phyloP scores from a whole-genome alignment of 2,329 filamentous ascomycete species.

The Calonectria crousiana region DNA sequence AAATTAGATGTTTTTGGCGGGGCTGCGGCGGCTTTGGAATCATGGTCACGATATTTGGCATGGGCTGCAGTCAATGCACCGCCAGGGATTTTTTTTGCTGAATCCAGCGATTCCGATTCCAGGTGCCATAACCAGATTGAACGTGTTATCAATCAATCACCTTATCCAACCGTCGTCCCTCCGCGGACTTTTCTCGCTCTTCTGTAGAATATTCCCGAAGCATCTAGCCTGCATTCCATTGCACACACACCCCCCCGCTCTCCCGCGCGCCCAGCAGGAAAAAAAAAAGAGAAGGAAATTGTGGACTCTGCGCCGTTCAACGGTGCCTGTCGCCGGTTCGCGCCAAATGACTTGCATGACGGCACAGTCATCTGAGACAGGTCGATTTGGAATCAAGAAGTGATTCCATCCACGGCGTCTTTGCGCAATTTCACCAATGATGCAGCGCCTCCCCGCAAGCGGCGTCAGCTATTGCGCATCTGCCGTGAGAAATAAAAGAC shows the following conservation, averaged over 20 bases:
- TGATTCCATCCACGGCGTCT: background rate
- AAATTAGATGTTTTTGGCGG: background rate
- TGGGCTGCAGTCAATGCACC: background rate
- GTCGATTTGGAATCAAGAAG: conserved; percentile 9
- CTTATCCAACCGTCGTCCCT: background rate
- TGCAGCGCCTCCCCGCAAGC: background rate
- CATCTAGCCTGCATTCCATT: background rate
- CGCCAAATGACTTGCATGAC: conserved; percentile 11
- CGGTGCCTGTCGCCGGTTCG: background rate
- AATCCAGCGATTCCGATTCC: background rate
- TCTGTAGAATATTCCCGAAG: background rate
- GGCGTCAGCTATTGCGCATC: background rate
- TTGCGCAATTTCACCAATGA: background rate
- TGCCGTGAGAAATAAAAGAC: background rate
- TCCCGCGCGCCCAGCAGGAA: too few relatives aligned
- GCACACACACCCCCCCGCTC: background rate
- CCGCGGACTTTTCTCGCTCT: background rate
- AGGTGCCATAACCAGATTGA: background rate
- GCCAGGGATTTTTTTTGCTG: background rate
- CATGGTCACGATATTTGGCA: conserved; percentile 7
- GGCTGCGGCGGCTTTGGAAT: conserved; percentile 17
- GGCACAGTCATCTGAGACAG: background rate
- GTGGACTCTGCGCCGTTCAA: background rate
- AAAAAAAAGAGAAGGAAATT: background rate
- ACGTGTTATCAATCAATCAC: background rate